Conservation (phyloP, 176 grass and related monocot genomes). For the Oryza brachyantha region DNA sequence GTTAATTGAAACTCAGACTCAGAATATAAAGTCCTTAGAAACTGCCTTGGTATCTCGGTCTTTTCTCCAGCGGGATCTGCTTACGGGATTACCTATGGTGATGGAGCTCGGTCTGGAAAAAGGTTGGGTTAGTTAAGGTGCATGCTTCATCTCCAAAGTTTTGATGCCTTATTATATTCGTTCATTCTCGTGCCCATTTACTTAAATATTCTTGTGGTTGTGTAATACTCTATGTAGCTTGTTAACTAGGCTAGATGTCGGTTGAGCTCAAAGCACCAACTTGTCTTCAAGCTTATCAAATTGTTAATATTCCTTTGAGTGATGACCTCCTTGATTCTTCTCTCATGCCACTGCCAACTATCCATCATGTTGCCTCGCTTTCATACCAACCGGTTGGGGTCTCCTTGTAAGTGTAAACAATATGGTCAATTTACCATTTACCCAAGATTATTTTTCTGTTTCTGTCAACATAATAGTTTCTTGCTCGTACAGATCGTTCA, state of each 20-base stretch:
- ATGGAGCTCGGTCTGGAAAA: conserved; percentile 92
- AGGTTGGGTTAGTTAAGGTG: conserved; percentile 91
- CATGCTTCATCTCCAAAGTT: conserved; percentile 11
- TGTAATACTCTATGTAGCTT: conserved; percentile 50
- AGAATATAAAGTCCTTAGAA: conserved; percentile 88
- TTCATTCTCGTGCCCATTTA: conserved; percentile 21
- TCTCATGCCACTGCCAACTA: conserved; percentile 67
- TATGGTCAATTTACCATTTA: background rate
- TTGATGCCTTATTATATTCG: background rate
- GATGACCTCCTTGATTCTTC: conserved; percentile 60
- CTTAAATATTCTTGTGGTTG: background rate
- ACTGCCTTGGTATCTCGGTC: conserved; percentile 96
- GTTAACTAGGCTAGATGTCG: conserved; percentile 58
- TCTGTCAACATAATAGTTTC: background rate
- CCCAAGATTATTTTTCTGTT: background rate
- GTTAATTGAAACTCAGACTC: conserved; percentile 59
- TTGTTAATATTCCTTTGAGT: conserved; percentile 66
- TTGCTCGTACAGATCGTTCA: conserved; percentile 61
- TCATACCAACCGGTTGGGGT: conserved; percentile 93
- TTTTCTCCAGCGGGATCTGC: conserved; percentile 89
- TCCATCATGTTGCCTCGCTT: conserved; percentile 88
- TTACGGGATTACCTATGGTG: conserved; percentile 95
- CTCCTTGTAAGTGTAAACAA: conserved; percentile 52
- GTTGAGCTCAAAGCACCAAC: conserved; percentile 81
- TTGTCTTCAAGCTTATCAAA: conserved; percentile 85